Base-by-base conservation (phyloP, 805 yeast species). In the Cyberlindnera samutprakarnensis region DNA sequence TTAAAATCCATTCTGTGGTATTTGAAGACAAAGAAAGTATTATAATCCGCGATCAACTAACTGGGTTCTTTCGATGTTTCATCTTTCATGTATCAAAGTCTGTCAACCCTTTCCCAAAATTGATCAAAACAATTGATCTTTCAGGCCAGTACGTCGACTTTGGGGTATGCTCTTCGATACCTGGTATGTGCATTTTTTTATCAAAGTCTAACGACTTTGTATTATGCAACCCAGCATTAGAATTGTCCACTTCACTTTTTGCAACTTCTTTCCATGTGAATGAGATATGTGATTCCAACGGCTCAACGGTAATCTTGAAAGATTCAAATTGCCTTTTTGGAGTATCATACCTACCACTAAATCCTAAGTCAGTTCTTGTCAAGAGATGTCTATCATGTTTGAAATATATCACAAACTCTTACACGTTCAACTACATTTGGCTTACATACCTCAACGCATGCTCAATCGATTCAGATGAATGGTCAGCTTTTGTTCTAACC, bases 11-110 rank as follows among this genome's bases (percentile, higher is more conserved):
- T 30, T 62, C 62, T 7, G 37, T 72, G n/a, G 44, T 49, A 5
- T 71, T 60, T 39, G 67, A 66, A 15, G 72, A 69, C 18, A 72
- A 70, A 42, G 90, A 84, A 47, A 79, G 78, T 0, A 47, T 84
- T 1, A 70, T 76, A 0, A 53, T 83, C 6, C 63, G 70, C 31
- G 72, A 78, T 52, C 46, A 47, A 12, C 46, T 43, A 5, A 49
- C 62, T 1, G 43, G 56, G 10, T 65, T 69, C 27, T 58, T 76
- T 4, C 66, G 67, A 24, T 64, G 79, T 4, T 62, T 78, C 42
- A 61, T 75, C 5, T 72, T 70, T 56, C 60, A 58, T 31, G 55
- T 51, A 32, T 40, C 64, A 6, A 33, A 29, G 7, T 41, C 57
- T 22, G 53, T 57, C 2, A 43, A 49, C 49, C 27, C 53, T 43